These are phyloP conservation scores for Fusarium nodosum DNA, from an alignment of 2,329 filamentous ascomycete species.

Conservation along the genomic window DNA sequence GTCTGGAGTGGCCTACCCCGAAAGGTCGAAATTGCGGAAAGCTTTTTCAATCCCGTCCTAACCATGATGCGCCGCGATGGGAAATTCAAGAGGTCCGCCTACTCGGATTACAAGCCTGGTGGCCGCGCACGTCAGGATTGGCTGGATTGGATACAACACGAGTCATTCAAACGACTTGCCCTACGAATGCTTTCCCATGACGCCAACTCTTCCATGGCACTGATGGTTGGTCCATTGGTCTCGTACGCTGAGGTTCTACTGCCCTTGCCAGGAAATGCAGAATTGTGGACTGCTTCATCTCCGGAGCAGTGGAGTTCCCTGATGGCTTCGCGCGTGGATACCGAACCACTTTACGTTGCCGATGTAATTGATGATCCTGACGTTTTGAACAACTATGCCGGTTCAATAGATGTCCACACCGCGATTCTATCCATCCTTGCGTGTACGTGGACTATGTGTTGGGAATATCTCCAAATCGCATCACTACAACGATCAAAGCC, in stretches of 20 bases:
- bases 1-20: conserved; percentile 57
- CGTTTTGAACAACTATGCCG: conserved; percentile 37
- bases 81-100: conserved; percentile 49
- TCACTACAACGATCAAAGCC: conserved; percentile 44
- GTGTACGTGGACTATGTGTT: conserved; percentile 48
- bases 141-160: conserved; percentile 49
- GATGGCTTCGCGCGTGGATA: not conserved
- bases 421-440: conserved; percentile 40
- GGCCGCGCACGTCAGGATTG: conserved; percentile 44
- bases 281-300: conserved; percentile 47
- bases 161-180: conserved; percentile 52
- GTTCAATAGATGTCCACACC: conserved; percentile 17
- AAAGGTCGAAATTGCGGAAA: conserved; percentile 58
- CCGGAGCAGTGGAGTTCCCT: conserved; percentile 48
- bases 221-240: conserved; percentile 50
- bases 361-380: conserved; percentile 39
- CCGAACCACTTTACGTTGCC: conserved; percentile 7
- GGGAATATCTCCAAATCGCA: conserved; percentile 52
- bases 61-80: conserved; percentile 56
- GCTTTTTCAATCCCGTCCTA: conserved; percentile 53
- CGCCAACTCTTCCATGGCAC: conserved; percentile 49
- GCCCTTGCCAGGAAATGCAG: conserved; percentile 41
- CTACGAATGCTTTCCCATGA: conserved; percentile 51
- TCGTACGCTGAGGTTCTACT: conserved; percentile 53
- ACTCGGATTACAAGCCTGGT: conserved; percentile 20